A percentile compares a stretch with the other conserved stretches of the same genome.
Evolutionary conservation across 169 alveolate genomes (phyloP).

Genomic region (Plasmodium gaboni): DNA sequence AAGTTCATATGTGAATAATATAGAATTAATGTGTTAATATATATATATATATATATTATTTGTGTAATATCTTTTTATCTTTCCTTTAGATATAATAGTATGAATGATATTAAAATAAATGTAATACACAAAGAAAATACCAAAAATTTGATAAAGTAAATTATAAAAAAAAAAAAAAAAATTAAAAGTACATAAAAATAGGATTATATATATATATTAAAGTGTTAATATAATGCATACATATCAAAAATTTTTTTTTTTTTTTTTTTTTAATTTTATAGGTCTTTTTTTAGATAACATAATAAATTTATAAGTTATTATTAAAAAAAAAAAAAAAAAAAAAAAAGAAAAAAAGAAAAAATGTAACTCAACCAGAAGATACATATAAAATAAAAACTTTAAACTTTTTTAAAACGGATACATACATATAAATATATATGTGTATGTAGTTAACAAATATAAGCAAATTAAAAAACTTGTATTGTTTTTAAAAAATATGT

Average conservation of each 20-base stretch:
- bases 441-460: too few species aligned
- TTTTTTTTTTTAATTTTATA: background rate
- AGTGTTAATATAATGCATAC: too few species aligned
- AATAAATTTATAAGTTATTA: background rate
- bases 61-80: background rate
- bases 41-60: background rate
- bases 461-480: too few species aligned
- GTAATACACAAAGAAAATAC: background rate
- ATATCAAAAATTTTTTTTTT: too few species aligned
- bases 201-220: background rate
- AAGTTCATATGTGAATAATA: background rate
- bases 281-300: background rate
- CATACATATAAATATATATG: too few species aligned
- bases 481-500: too few species aligned
- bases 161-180: background rate
- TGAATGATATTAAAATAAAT: background rate
- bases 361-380: too few species aligned
- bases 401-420: too few species aligned
- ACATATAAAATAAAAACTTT: too few species aligned
- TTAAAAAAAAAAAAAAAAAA: background rate
- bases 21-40: background rate
- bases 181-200: background rate
- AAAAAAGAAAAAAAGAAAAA: background rate
- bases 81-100: background rate
- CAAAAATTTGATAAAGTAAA: background rate